Evolutionary conservation across 2,329 filamentous ascomycete species (phyloP).

Genomic region (Penicillium expansum): DNA sequence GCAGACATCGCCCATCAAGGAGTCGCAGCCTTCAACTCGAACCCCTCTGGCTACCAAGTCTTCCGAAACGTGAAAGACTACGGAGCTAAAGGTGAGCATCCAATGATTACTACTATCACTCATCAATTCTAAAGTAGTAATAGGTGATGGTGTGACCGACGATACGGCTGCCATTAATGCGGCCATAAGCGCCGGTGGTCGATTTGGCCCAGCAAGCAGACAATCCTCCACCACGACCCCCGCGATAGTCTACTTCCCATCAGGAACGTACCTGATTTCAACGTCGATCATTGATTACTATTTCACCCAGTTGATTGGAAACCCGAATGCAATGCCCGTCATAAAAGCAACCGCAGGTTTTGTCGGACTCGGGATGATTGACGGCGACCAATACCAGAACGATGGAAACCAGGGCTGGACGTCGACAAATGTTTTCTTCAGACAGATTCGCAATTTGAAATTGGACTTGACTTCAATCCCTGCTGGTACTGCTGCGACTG

Average conservation of each 20-base stretch:
- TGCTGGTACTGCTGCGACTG: conserved; percentile 29
- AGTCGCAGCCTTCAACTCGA: conserved; percentile 26
- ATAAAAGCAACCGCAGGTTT: conserved; percentile 56
- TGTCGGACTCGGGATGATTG: conserved; percentile 56
- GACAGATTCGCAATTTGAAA: conserved; percentile 64
- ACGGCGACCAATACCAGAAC: conserved; percentile 53
- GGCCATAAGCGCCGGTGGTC: conserved; percentile 46
- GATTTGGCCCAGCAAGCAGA: conserved; percentile 44
- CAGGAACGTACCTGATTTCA: conserved; percentile 59
- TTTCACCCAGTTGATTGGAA: conserved; percentile 61
- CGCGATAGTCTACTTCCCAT: conserved; percentile 57
- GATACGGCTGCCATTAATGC: conserved; percentile 57
- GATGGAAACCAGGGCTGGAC: conserved; percentile 39
- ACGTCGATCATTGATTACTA: conserved; percentile 61
- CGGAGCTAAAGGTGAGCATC: conserved; percentile 28
- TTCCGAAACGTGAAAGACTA: conserved; percentile 35
- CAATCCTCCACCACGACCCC: conserved; percentile 51
- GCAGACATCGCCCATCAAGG: conserved; percentile 35
- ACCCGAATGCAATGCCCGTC: conserved; percentile 56
- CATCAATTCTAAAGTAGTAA: conserved; percentile 37
- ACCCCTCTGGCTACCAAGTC: conserved; percentile 26
- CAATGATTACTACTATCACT: conserved; percentile 25
- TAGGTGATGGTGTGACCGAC: conserved; percentile 51
- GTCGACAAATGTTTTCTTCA: conserved; percentile 61
- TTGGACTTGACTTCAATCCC: conserved; percentile 53